Evolutionary conservation across 345 rosid species (phyloP), one percentile per base, ranked within the genome.

Genomic region (Clausena lansium): DNA sequence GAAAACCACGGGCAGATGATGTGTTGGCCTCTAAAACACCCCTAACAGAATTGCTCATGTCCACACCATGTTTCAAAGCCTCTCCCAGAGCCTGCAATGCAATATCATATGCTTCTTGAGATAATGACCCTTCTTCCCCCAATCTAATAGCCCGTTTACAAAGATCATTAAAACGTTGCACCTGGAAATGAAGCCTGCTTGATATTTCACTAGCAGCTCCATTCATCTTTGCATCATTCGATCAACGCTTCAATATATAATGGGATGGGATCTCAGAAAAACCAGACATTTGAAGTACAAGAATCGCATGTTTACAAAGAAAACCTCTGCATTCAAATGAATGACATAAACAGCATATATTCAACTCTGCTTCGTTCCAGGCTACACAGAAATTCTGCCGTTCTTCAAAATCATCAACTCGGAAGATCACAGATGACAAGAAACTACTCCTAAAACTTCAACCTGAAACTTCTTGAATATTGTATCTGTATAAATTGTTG

Each of bases 391-490:
- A 85, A 55, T 75, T 65, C 32, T 62, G 79, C 41, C 67, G 81
- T 60, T 81, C 80, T 71, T 80, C 84, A 81, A 73, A 72, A 67
- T 87, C 90, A 19, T 81, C 81, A 35, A 85, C 82, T 55, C 54
- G 79, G 54, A 87, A 87, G 47, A 58, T 73, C 47, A 66, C 32
- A 85, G 50, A 76, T 50, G 83, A 81, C 90, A 87, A 50, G 78
- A 87, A 78, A 64, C 88, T 58, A 77, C 71, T 70, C 85, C 88
- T 67, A 81, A 70, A 50, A 79, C 81, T 80, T 85, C 90, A 27
- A 77, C 79, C 85, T 87, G 90, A 78, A 87, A 85, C 66, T 81
- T 81, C 85, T 85, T 82, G 74, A 85, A 87, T 58, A 85, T 35
- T 47, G 84, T 65, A 39, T 78, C 75, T 50, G 90, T 86, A 68